Conservation (phyloP, 176 grass and related monocot genomes). For the Bonia amplexicaulis region DNA sequence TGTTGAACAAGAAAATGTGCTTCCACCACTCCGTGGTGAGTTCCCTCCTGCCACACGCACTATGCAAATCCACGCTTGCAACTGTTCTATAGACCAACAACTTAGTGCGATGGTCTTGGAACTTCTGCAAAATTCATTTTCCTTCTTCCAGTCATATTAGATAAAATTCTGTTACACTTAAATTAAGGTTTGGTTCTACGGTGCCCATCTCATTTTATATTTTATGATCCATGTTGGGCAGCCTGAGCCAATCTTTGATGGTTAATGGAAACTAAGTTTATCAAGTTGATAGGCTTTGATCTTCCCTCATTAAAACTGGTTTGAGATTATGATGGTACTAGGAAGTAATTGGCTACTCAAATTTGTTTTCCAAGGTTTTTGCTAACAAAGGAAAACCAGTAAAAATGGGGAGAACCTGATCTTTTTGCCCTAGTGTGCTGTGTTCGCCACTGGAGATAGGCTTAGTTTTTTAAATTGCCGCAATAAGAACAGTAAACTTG, state of each 20-base stretch:
- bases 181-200: background rate
- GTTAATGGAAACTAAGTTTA: background rate
- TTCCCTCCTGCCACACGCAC: background rate
- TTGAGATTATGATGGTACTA: background rate
- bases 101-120: background rate
- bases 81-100: background rate
- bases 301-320: background rate
- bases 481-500: background rate
- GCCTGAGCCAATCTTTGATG: background rate
- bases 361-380: background rate
- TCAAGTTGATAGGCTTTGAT: background rate
- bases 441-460: background rate
- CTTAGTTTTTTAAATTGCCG: background rate
- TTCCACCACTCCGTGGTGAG: slow-evolving; percentile 52
- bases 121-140: background rate
- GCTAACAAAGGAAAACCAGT: background rate
- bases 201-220: background rate
- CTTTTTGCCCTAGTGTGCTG: background rate
- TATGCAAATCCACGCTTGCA: slow-evolving; percentile 10
- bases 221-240: background rate
- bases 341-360: background rate
- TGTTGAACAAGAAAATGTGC: slow-evolving; percentile 65
- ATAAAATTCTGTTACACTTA: background rate
- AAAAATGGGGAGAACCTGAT: background rate
- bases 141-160: background rate